Percentiles rank a stretch among this genome's conserved stretches.
phyloP scores from a whole-genome alignment of 768 basidiomycete genomes.

The Rossbeevera mucosa region DNA sequence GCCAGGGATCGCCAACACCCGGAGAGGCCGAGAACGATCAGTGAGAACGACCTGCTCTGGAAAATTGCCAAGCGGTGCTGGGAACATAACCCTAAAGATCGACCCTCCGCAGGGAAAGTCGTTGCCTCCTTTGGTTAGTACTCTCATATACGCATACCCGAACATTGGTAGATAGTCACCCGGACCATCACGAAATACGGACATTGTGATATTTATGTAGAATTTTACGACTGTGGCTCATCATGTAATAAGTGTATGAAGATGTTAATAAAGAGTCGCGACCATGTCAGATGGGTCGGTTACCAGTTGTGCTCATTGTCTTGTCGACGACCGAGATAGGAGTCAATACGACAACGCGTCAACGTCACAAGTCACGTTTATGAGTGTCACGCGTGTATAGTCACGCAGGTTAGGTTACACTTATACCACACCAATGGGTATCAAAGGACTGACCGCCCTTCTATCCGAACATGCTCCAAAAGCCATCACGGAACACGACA shows the following conservation, averaged over 20 bases:
- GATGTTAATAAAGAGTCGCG: no score
- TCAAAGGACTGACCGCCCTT: slow-evolving; percentile 90
- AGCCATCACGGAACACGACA: slow-evolving; percentile 85
- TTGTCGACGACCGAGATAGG: no score
- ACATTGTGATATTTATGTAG: not conserved
- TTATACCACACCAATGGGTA: slow-evolving; percentile 57
- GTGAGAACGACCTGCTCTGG: slow-evolving; percentile 14
- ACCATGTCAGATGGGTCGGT: no score
- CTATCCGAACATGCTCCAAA: slow-evolving; percentile 87
- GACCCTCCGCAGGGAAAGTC: slow-evolving; percentile 11
- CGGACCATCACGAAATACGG: not conserved
- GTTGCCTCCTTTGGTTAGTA: not conserved
- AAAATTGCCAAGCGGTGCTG: slow-evolving; percentile 6
- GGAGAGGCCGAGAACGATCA: slow-evolving; percentile 4
- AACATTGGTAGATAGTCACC: not conserved
- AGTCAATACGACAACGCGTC: slow-evolving; percentile 2
- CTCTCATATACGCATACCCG: not conserved
- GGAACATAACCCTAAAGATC: slow-evolving; percentile 1
- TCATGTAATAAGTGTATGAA: not conserved
- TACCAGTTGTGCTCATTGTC: no score
- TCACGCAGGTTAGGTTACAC: slow-evolving; percentile 9
- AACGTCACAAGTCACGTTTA: slow-evolving; percentile 13
- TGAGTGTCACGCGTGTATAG: slow-evolving; percentile 9
- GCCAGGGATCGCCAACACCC: not conserved
- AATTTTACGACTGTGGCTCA: not conserved